phyloP scores from a whole-genome alignment of 495 filamentous ascomycete genomes.

The Penicillium canescens region DNA sequence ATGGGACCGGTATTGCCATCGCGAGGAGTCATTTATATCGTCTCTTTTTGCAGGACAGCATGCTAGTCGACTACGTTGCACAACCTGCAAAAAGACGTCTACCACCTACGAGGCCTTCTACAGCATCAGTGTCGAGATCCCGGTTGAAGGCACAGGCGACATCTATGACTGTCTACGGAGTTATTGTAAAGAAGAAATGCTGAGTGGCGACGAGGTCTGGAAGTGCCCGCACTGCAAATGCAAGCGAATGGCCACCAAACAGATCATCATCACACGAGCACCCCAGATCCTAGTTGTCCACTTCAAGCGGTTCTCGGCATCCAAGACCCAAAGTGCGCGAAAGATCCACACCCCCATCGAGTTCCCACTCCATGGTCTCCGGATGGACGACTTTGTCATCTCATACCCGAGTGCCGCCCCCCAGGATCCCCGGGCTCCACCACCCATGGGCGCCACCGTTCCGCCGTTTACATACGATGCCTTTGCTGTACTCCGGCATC shows the following conservation, averaged over 20 bases:
- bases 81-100: slow-evolving; percentile 62
- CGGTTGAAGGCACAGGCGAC: slow-evolving; percentile 47
- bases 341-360: slow-evolving; percentile 70
- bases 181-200: slow-evolving; percentile 67
- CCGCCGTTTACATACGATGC: slow-evolving; percentile 69
- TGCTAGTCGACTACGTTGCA: slow-evolving; percentile 62
- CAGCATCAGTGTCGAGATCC: slow-evolving; percentile 67
- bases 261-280: slow-evolving; percentile 71
- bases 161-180: slow-evolving; percentile 65
- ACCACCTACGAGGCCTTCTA: slow-evolving; percentile 76
- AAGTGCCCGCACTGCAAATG: slow-evolving; percentile 70
- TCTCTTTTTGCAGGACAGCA: slow-evolving; percentile 73
- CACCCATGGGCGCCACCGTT: slow-evolving; percentile 45
- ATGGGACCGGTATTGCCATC: slow-evolving; percentile 69
- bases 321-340: slow-evolving; percentile 53
- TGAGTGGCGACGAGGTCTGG: slow-evolving; percentile 70
- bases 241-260: slow-evolving; percentile 67
- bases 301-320: slow-evolving; percentile 70
- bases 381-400: slow-evolving; percentile 61
- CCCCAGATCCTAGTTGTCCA: slow-evolving; percentile 73
- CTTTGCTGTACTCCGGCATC: slow-evolving; percentile 71
- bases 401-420: slow-evolving; percentile 31
- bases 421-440: slow-evolving; percentile 22
- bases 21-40: slow-evolving; percentile 65
- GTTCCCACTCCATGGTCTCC: slow-evolving; percentile 65